Percentiles rank a stretch among this genome's conserved stretches.
phyloP scores from a whole-genome alignment of 2,329 filamentous ascomycete genomes.

The Ascochyta koolunga region DNA sequence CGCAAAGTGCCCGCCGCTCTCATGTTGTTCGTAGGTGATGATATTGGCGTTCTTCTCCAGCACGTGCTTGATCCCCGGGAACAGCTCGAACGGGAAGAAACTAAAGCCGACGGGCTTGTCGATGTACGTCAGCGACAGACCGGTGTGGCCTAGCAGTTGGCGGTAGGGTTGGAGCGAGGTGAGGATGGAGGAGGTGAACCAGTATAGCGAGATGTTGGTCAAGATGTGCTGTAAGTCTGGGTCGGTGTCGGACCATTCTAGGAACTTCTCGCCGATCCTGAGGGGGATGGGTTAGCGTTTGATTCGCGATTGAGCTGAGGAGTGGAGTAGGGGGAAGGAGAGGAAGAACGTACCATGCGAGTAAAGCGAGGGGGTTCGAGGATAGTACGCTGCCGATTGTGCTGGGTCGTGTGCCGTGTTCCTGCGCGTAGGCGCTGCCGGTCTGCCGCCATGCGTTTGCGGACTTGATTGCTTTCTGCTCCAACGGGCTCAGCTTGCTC shows the following conservation, averaged over 20 bases:
- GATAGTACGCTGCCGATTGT: slow-evolving; percentile 64
- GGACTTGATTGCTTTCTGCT: slow-evolving; percentile 23
- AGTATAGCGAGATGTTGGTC: slow-evolving; percentile 61
- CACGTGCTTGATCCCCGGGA: slow-evolving; percentile 47
- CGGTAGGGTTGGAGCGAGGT: slow-evolving; percentile 59
- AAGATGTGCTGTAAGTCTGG: slow-evolving; percentile 55
- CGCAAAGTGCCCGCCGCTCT: slow-evolving; percentile 62
- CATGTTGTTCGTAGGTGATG: slow-evolving; percentile 48
- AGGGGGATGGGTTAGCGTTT: slow-evolving; percentile 1
- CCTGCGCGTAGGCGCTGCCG: slow-evolving; percentile 58
- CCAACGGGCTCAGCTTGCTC: slow-evolving; percentile 20
- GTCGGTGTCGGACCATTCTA: slow-evolving; percentile 59
- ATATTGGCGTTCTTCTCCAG: slow-evolving; percentile 48
- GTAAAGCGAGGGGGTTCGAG: slow-evolving; percentile 61
- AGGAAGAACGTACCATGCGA: slow-evolving; percentile 55
- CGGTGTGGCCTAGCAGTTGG: slow-evolving; percentile 5
- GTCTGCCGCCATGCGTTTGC: slow-evolving; percentile 43
- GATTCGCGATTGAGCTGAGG: neutral
- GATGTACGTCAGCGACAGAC: neutral
- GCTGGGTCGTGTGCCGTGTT: slow-evolving; percentile 61
- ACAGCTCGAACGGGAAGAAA: slow-evolving; percentile 53
- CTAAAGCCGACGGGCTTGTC: slow-evolving; percentile 53
- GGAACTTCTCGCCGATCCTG: slow-evolving; percentile 62
- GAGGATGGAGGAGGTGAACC: slow-evolving; percentile 57
- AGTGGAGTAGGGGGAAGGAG: neutral